Conservation (phyloP, 1,284 basidiomycete species). For the Hemileia vastatrix region DNA sequence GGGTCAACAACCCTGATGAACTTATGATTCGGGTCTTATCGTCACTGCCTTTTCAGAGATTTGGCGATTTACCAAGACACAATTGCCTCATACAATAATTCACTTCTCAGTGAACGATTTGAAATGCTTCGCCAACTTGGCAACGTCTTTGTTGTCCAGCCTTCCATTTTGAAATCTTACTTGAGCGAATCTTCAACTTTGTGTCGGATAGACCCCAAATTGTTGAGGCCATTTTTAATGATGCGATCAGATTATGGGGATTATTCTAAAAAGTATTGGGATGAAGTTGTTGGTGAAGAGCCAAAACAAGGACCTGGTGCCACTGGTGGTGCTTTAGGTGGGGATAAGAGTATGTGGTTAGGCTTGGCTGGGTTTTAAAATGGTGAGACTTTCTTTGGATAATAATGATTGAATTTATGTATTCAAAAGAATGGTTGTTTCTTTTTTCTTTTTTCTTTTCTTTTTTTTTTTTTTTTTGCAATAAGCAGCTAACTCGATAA, state of each 20-base stretch:
- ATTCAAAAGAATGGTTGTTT: not conserved
- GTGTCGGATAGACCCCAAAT: constrained; percentile 73
- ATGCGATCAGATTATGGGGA: constrained; percentile 68
- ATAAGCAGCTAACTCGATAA: not conserved
- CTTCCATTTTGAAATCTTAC: constrained; percentile 83
- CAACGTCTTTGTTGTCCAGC: constrained; percentile 88
- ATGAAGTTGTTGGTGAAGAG: constrained; percentile 19
- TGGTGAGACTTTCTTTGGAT: not conserved
- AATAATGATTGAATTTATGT: not conserved
- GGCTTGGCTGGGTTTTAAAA: constrained; percentile 11
- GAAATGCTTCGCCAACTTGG: constrained; percentile 97
- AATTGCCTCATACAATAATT: constrained; percentile 67
- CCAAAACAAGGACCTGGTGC: constrained; percentile 4
- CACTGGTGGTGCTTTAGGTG: not conserved
- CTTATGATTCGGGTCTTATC: constrained; percentile 1
- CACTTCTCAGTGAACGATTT: constrained; percentile 82
- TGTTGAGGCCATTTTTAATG: constrained; percentile 82
- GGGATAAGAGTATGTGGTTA: constrained; percentile 23
- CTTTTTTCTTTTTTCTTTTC: not conserved
- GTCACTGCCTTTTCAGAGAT: constrained; percentile 55
- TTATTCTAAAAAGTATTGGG: constrained; percentile 28
- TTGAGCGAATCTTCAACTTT: constrained; percentile 75
- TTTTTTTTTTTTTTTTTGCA: not conserved
- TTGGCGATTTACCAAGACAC: constrained; percentile 93
- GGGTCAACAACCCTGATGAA: not conserved